Evolutionary conservation across 1,284 basidiomycete species (phyloP), one percentile per base, ranked within the genome.

Genomic region (Coniferiporia sulphurascens): DNA sequence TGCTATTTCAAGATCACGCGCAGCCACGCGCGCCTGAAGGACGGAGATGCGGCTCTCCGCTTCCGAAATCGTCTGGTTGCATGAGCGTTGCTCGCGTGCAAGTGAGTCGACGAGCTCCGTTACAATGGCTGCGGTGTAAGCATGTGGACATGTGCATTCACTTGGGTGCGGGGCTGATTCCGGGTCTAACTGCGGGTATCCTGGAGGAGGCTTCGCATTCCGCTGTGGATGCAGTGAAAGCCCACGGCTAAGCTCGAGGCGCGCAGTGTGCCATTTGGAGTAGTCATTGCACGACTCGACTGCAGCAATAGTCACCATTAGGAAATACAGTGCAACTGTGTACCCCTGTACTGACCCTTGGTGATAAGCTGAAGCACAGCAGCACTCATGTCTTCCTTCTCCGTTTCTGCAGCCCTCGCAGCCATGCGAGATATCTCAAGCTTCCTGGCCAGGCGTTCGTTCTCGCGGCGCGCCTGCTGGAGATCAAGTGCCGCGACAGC

Each of bases 281-380:
- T 76, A 78, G 65, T 83, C 77, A 61, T 78, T 78, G 52, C 73
- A 78, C 17, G 73, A 67, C 68, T 86, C 79, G 43, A 86, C 85
- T 86, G 58, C 46, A 9, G 19, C 46, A 49, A 32, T 52, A 45
- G 62, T 61, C 55, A n/a, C n/a, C n/a, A 58, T 61, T 58, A 48
- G 35, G 15, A 7, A 36, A 48, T 21, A 22, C 17, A 35, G 8
- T 36, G 36, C 51, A 10, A 10, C 52, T 52, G 36, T 51, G 36
- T 48, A 41, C 55, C 35, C 35, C 43, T 35, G 34, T 17, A 66
- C 77, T 51, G 65, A 86, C 86, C 81, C 82, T 82, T 84, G 65
- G 82, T 74, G 17, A 84, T 76, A 48, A 86, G 69, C 61, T 77
- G 71, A 48, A 77, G 65, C 0, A 86, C 80, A 5, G 76, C 81